phyloP scores from a whole-genome alignment of 2,329 filamentous ascomycete species.

The Phaeosphaeriaceae sp. region DNA sequence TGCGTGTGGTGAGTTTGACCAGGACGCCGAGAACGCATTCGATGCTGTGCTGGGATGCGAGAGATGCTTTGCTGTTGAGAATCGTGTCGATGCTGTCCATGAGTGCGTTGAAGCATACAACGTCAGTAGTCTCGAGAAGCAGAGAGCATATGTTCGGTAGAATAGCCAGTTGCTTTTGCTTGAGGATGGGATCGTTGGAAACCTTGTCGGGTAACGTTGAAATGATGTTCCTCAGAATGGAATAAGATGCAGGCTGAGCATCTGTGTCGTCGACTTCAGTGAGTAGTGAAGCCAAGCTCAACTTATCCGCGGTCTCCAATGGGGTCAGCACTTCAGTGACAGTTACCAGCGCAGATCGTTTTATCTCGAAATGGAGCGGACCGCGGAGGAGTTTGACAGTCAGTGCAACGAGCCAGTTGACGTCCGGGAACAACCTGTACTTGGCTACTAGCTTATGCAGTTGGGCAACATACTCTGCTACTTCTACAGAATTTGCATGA shows the following conservation, averaged over 20 bases:
- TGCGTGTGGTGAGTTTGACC: slow-evolving; percentile 42
- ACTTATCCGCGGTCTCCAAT: slow-evolving; percentile 26
- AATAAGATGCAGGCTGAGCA: slow-evolving; percentile 23
- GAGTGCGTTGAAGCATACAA: slow-evolving; percentile 58
- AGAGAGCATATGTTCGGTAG: slow-evolving; percentile 33
- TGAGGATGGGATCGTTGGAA: slow-evolving; percentile 27
- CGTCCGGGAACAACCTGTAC: slow-evolving; percentile 31
- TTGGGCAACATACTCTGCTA: slow-evolving; percentile 26
- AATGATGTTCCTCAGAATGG: slow-evolving; percentile 35
- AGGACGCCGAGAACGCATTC: slow-evolving; percentile 51
- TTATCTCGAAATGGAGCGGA: slow-evolving; percentile 14
- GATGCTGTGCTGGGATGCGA: slow-evolving; percentile 53
- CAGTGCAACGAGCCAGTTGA: slow-evolving; percentile 28
- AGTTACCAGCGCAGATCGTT: slow-evolving; percentile 13
- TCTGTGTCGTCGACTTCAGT: slow-evolving; percentile 10
- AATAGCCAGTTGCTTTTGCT: slow-evolving; percentile 35
- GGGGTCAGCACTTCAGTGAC: slow-evolving; percentile 21
- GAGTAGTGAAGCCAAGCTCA: slow-evolving; percentile 25
- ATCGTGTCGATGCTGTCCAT: slow-evolving; percentile 59
- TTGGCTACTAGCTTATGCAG: slow-evolving; percentile 30
- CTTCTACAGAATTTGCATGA: slow-evolving; percentile 10
- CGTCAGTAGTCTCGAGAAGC: slow-evolving; percentile 59
- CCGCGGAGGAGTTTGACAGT: slow-evolving; percentile 29
- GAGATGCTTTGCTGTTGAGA: slow-evolving; percentile 41
- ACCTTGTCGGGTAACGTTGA: slow-evolving; percentile 35